Percentiles rank a stretch among this genome's conserved stretches.
phyloP scores from a whole-genome alignment of 768 basidiomycete species.

The Pisolithus orientalis region DNA sequence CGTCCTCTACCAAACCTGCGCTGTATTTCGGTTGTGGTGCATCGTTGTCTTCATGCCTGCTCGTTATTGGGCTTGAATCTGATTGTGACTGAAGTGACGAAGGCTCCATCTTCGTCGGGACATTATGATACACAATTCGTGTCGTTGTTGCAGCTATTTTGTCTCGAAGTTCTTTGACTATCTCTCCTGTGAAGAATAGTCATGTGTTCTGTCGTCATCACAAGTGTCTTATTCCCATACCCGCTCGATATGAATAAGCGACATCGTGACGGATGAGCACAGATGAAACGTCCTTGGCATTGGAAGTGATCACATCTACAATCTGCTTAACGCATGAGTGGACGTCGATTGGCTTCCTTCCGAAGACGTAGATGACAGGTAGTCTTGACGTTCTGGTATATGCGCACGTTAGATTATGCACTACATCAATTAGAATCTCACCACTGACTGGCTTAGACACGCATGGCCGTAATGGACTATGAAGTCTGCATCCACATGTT shows the following conservation, averaged over 20 bases:
- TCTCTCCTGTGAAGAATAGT: constrained; percentile 10
- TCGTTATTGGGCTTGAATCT: not conserved
- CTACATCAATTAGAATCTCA: not conserved
- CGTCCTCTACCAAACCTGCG: not conserved
- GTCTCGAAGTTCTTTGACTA: constrained; percentile 12
- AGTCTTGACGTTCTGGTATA: constrained; percentile 71
- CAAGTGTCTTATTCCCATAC: constrained; percentile 28
- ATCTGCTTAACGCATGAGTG: constrained; percentile 43
- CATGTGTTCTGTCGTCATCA: not conserved
- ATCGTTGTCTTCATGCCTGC: not conserved
- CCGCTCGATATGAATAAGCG: constrained; percentile 60
- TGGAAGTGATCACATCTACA: constrained; percentile 25
- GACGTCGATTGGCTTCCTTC: constrained; percentile 60
- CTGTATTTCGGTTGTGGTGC: not conserved
- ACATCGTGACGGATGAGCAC: constrained; percentile 73
- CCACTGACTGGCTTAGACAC: constrained; percentile 82
- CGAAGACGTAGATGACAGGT: constrained; percentile 89
- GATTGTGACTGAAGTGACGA: not conserved
- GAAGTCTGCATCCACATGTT: constrained; percentile 87
- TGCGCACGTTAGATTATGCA: not conserved
- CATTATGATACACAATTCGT: constrained; percentile 32
- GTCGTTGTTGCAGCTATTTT: constrained; percentile 17
- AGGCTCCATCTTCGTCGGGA: constrained; percentile 24
- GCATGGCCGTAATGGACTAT: constrained; percentile 96
- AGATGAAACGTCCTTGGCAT: constrained; percentile 10